Evolutionary conservation across 2,329 filamentous ascomycete species (phyloP), one percentile per base, ranked within the genome.

Genomic region (Ophiocordyceps camponoti-rufipedis): DNA sequence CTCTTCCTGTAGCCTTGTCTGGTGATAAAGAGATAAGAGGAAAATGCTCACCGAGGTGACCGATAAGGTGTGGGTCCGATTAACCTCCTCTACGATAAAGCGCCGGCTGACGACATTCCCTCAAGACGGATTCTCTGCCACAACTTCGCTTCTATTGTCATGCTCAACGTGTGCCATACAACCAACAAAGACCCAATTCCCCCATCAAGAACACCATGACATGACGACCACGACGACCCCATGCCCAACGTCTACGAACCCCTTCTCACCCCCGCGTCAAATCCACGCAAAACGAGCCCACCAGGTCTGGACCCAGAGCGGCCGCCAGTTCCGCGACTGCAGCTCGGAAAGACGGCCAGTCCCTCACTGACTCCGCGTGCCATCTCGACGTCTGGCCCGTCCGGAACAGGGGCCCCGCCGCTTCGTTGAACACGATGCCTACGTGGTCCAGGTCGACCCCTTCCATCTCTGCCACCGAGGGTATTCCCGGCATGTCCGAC

Each of bases 291-390:
- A 83, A 63, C 44, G 69, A 63, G 18, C 60, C 62, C 41, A 75
- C 66, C 43, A 80, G 56, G 41, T 80, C 74, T 1, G 71, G 65
- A 0, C 83, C 83, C 41, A 85, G 59, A 11, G 74, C 73, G 4
- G 81, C 79, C 4, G 78, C 72, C 44, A 86, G 56, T 54, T 86
- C 80, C 1, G 76, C 80, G 47, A 87, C 69, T 33, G 70, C 67
- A 0, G 74, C 71, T 55, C 80, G 83, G 32, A 83, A 58, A 1
- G 68, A 68, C 5, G 62, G 59, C 16, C 64, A 58, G 43, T 78
- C 65, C 12, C 61, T 56, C 3, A 82, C 60, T 32, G 63, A 61
- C 42, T 72, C 67, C 1, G 62, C 55, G 0, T 75, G 64, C 82
- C 82, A 87, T 3, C 64, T 63, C 3, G 72, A 65, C 9, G 85